Base-by-base conservation (phyloP, 2,329 filamentous ascomycete genomes). In the Epichloe coenophiala region DNA sequence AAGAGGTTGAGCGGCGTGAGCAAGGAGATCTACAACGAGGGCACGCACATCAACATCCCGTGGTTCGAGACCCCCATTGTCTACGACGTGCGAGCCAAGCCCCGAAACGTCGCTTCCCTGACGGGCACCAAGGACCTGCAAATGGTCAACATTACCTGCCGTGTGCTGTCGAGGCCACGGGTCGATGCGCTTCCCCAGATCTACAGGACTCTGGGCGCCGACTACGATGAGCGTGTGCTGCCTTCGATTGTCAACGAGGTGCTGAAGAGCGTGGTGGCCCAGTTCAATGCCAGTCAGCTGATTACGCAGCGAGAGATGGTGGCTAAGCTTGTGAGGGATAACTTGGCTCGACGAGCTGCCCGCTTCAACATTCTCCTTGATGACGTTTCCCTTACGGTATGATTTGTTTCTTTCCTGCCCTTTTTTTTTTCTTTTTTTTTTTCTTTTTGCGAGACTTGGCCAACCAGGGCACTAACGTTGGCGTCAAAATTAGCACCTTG, bases 141-240 rank as follows among this genome's bases (percentile, higher is more conserved):
- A 76, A 98, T 98, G 93, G 93, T 97, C 66, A 98, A 98, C 80
- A 97, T 98, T 67, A 98, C 91, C 65, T 98, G 93, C 72, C 91
- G 93, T 87, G 93, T 98, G 53, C 86, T 98, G 49, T 96, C 91
- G 53, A 78, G 89, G 61, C 93, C 93, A 51, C 82, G 89, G 52
- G 75, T 98, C 63, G 82, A 87, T 58, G 86, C 90, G 35, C 81
- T 98, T 41, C 93, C 93, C n/a, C 88, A 95, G 72, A 98, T 98
- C 64, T 98, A 97, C 78, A 80, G 93, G 58, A 98, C 93, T 1
- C 78, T 98, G 37, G 93, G 93, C 50, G 84, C 83, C 51, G 93
- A 98, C 71, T 98, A 97, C 66, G 93, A 98, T 63, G 93, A 98
- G 80, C 79, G 93, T 54, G 89, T 98, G 41, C 76, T 98, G 56